Evolutionary conservation across 495 filamentous ascomycete species (phyloP).

Genomic region (Podospora sp.): DNA sequence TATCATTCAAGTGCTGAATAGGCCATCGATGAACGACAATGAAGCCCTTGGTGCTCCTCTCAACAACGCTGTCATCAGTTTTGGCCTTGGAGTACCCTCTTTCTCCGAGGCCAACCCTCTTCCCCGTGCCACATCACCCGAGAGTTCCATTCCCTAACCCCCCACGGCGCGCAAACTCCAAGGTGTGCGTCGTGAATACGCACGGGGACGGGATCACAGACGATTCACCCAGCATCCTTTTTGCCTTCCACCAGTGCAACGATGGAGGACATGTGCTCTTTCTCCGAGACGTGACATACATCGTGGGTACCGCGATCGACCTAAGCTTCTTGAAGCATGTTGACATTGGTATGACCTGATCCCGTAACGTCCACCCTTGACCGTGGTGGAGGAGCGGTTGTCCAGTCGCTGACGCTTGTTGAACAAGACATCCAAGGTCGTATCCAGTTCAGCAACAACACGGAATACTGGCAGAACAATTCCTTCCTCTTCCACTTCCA

Average conservation of each 20-base stretch:
- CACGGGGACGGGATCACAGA: slow-evolving; percentile 53
- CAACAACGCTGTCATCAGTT: slow-evolving; percentile 5
- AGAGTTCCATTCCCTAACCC: slow-evolving; percentile 29
- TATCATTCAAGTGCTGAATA: no score
- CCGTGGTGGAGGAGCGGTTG: background rate
- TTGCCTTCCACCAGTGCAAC: slow-evolving; percentile 62
- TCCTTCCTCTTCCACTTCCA: slow-evolving; percentile 64
- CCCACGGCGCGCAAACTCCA: slow-evolving; percentile 19
- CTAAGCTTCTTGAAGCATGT: slow-evolving; percentile 65
- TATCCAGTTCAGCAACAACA: slow-evolving; percentile 61
- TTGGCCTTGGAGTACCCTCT: slow-evolving; percentile 5
- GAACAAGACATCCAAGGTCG: slow-evolving; percentile 27
- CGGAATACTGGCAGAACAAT: slow-evolving; percentile 66
- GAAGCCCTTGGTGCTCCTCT: slow-evolving; percentile 14
- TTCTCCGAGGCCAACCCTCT: slow-evolving; percentile 32
- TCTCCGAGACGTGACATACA: slow-evolving; percentile 53
- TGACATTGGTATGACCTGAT: slow-evolving; percentile 50
- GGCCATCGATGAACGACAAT: background rate
- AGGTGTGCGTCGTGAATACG: slow-evolving; percentile 38
- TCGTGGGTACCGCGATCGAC: slow-evolving; percentile 66
- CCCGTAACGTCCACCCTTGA: background rate
- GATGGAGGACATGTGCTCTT: slow-evolving; percentile 69
- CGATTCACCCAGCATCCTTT: slow-evolving; percentile 60
- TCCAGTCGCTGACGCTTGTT: background rate
- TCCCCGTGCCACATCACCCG: slow-evolving; percentile 33